These are phyloP conservation scores for Cyclanthera cordifolia DNA, from an alignment of 306 rosid species.

Conservation along the genomic window DNA sequence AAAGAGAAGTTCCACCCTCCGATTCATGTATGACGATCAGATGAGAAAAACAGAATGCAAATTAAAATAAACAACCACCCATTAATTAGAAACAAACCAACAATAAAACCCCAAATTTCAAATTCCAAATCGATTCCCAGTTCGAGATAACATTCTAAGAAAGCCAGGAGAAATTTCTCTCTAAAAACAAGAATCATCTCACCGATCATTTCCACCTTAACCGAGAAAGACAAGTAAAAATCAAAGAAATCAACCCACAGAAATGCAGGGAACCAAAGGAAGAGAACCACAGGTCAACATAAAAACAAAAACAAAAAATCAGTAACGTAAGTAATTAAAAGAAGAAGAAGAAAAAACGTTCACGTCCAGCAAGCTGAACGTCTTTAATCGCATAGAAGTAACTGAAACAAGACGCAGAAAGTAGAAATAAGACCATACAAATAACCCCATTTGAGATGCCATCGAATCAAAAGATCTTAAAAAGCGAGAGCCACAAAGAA, in stretches of 20 bases:
- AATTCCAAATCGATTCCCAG: neutral
- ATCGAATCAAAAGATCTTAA: neutral
- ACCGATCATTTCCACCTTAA: neutral
- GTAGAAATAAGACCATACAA: neutral
- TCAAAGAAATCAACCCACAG: neutral
- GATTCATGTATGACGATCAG: neutral
- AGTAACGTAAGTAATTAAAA: neutral
- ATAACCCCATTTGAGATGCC: neutral
- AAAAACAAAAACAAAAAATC: neutral
- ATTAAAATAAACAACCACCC: neutral
- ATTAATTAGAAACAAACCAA: neutral
- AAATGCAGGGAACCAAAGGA: neutral
- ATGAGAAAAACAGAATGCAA: neutral
- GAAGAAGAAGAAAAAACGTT: neutral
- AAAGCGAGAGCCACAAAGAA: no score
- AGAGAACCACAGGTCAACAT: neutral
- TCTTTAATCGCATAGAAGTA: slow-evolving; percentile 4
- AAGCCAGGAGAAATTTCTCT: neutral
- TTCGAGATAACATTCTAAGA: neutral
- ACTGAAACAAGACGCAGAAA: neutral
- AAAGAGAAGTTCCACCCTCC: neutral
- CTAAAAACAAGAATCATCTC: neutral
- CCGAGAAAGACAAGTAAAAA: neutral
- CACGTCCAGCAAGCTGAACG: neutral
- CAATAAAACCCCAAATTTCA: neutral